A percentile compares a stretch with the other conserved stretches of the same genome.
Conservation (phyloP, 257 asterid genomes). For the Eustoma russellianum region DNA sequence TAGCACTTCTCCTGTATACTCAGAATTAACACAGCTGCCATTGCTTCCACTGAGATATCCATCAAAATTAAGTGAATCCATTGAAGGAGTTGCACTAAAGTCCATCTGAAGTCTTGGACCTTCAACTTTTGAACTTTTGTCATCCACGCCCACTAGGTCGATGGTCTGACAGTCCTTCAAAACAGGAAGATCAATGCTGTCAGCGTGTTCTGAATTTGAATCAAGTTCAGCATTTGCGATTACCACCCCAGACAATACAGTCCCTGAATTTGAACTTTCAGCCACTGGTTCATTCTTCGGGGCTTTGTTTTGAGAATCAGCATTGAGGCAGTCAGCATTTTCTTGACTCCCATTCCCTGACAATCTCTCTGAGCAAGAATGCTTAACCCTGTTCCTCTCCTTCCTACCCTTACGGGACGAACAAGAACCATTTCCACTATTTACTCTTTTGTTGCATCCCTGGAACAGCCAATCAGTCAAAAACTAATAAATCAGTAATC, state of each 20-base stretch:
- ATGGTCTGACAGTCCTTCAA: slow-evolving; percentile 25
- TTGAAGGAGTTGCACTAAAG: slow-evolving; percentile 23
- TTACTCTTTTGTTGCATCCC: slow-evolving; percentile 58
- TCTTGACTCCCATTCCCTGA: slow-evolving; percentile 32
- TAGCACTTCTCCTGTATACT: slow-evolving; percentile 13
- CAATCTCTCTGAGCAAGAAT: slow-evolving; percentile 29
- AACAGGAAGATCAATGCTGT: slow-evolving; percentile 12
- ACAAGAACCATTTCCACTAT: slow-evolving; percentile 39
- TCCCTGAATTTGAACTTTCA: slow-evolving; percentile 31
- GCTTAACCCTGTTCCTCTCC: slow-evolving; percentile 61
- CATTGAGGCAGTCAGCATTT: slow-evolving; percentile 26
- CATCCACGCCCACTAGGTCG: slow-evolving; percentile 18
- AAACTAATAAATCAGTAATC: slow-evolving; percentile 30
- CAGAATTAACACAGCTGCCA: slow-evolving; percentile 17
- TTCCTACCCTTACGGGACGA: slow-evolving; percentile 66
- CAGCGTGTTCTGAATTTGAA: slow-evolving; percentile 18
- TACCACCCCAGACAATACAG: slow-evolving; percentile 21
- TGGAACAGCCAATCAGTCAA: slow-evolving; percentile 56
- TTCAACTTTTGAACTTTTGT: slow-evolving; percentile 21
- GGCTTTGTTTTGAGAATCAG: slow-evolving; percentile 30
- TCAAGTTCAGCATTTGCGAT: slow-evolving; percentile 24
- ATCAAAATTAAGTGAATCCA: slow-evolving; percentile 30
- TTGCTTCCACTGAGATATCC: slow-evolving; percentile 18
- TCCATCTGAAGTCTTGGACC: slow-evolving; percentile 21
- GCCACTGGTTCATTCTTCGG: slow-evolving; percentile 27